Base-by-base conservation (phyloP, 1,139 yeast species). In the Yueomyces sp. region DNA sequence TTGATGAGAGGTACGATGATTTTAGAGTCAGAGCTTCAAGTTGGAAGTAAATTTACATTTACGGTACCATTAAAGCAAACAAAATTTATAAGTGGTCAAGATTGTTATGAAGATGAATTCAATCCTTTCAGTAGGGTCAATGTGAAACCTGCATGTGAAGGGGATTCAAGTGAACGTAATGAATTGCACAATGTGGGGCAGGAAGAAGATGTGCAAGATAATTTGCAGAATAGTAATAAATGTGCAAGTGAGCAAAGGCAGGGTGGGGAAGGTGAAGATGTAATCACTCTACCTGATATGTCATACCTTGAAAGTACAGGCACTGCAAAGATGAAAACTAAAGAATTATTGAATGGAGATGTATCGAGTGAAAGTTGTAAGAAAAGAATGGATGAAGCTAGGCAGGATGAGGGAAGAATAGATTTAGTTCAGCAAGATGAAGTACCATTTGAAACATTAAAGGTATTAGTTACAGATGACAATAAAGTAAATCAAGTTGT, bases 401-500 rank as follows among this genome's bases (percentile, higher is more conserved):
- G 8, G 5, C 39, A 46, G 39, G 36, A 36, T 35, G 39, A 44
- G n/a, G 40, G 37, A 29, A 5, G 31, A 29, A 29, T 6, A 6
- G 9, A 29, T 29, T 6, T 29, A 8, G 19, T 19, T 19, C 2
- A 19, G 19, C 19, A 19, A 19, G 19, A 19, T 19, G 19, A 19
- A 19, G 19, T 29, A 6, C 6, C 31, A 29, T 8, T 6, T 29
- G 9, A 29, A 29, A 29, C 8, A 6, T 27, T 50, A 2, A 72
- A 70, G 42, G 78, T 89, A 28, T 69, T 91, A 45, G 91, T 91
- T 19, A 97, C 96, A 0, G 98, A 91, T 56, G 98, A 91, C 58
- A 91, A 91, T 54, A 67, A 73, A 51, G 94, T 91, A 9, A 89
- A 91, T 58, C 96, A 87, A 60, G 94, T 86, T 59, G 95, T 91